Evolutionary conservation across 2,329 filamentous ascomycete genomes (phyloP).

Genomic region (Pestalotiopsis sp.): DNA sequence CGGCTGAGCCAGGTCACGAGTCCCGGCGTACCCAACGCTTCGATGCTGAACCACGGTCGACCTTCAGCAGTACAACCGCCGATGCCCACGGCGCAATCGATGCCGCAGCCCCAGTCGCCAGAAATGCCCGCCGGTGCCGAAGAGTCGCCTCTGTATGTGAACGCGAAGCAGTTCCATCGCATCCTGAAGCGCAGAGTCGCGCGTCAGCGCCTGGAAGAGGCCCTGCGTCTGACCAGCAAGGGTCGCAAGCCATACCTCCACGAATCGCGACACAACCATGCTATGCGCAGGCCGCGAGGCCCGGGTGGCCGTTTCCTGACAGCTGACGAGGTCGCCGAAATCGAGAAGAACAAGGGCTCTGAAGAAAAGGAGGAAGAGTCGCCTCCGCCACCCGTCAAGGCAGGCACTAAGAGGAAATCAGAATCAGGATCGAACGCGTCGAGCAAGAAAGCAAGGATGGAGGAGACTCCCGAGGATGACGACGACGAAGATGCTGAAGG

Average conservation of each 20-base stretch:
- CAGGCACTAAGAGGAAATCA: slow-evolving; percentile 62
- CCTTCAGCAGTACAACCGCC: slow-evolving; percentile 58
- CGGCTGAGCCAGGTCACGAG: slow-evolving; percentile 78
- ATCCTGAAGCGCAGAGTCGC: slow-evolving; percentile 94
- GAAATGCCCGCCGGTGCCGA: slow-evolving; percentile 76
- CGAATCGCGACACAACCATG: slow-evolving; percentile 96
- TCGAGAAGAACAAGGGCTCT: slow-evolving; percentile 66
- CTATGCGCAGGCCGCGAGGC: slow-evolving; percentile 91
- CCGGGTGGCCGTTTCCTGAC: slow-evolving; percentile 95
- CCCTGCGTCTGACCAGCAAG: slow-evolving; percentile 87
- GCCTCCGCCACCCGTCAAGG: slow-evolving; percentile 24
- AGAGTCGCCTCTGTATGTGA: slow-evolving; percentile 95
- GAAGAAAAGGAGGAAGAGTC: slow-evolving; percentile 37
- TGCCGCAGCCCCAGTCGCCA: slow-evolving; percentile 72
- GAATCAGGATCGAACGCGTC: slow-evolving; percentile 47
- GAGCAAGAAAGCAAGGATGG: slow-evolving; percentile 53
- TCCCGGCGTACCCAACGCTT: slow-evolving; percentile 71
- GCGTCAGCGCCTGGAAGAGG: slow-evolving; percentile 90
- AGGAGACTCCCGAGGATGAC: slow-evolving; percentile 42
- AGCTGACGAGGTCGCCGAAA: slow-evolving; percentile 89
- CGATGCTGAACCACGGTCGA: slow-evolving; percentile 70
- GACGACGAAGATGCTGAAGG: slow-evolving; percentile 45
- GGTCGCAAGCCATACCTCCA: slow-evolving; percentile 96
- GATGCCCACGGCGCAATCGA: slow-evolving; percentile 62
- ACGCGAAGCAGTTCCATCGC: slow-evolving; percentile 97